These are phyloP conservation scores for Paraphoma sp. DNA, from an alignment of 2,329 filamentous ascomycete species.

Conservation along the genomic window DNA sequence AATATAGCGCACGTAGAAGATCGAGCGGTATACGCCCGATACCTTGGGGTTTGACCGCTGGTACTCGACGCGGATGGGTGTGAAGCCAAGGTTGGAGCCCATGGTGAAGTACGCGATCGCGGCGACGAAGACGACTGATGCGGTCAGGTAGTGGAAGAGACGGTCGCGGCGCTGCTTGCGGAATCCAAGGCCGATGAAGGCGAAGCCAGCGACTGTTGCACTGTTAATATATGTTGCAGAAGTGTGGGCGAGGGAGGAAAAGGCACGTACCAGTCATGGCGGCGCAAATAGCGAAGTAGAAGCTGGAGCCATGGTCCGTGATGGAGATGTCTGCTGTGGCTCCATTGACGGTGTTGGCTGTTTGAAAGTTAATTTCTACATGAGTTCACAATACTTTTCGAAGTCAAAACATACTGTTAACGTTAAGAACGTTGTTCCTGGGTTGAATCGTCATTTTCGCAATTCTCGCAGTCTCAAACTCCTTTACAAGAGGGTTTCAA, in stretches of 20 bases:
- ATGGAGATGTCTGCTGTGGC: conserved; percentile 61
- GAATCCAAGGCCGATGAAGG: conserved; percentile 60
- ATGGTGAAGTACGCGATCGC: conserved; percentile 71
- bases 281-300: conserved; percentile 68
- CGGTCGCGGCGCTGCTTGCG: conserved; percentile 63
- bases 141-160: conserved; percentile 70
- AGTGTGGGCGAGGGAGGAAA: not conserved
- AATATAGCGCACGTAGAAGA: conserved; percentile 72
- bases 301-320: conserved; percentile 65
- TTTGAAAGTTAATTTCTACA: no score
- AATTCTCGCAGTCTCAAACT: not conserved
- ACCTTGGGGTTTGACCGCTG: conserved; percentile 53
- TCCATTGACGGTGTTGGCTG: conserved; percentile 55
- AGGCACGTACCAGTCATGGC: conserved; percentile 56
- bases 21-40: conserved; percentile 62
- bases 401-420: conserved; percentile 18
- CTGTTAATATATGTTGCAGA: not conserved
- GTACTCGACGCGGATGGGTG: conserved; percentile 69
- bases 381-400: not conserved
- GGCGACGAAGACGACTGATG: conserved; percentile 64
- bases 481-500: not conserved
- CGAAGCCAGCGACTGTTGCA: conserved; percentile 53
- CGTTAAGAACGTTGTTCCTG: conserved; percentile 29
- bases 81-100: conserved; percentile 70
- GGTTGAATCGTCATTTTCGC: conserved; percentile 10